These are phyloP conservation scores for Syzygium oleosum DNA, from an alignment of 345 rosid species.

Conservation along the genomic window DNA sequence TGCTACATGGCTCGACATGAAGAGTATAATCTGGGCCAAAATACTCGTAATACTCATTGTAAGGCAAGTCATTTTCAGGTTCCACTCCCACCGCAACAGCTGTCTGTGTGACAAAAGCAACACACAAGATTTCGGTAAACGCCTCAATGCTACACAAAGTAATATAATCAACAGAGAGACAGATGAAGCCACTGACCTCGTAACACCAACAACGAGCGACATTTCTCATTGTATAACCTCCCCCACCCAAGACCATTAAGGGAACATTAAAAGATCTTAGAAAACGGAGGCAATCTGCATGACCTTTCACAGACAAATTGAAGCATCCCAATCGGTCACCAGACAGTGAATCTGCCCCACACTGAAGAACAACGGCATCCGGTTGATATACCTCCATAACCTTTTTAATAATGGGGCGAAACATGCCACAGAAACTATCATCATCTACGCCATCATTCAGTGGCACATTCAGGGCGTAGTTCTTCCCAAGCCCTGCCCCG, in stretches of 20 bases:
- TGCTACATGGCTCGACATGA: conserved; percentile 66
- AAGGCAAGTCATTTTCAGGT: conserved; percentile 89
- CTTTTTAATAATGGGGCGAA: conserved; percentile 76
- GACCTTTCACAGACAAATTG: conserved; percentile 95
- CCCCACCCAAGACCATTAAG: conserved; percentile 96
- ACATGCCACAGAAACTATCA: conserved; percentile 66
- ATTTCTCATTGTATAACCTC: conserved; percentile 95
- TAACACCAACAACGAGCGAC: conserved; percentile 99
- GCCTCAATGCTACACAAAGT: not conserved
- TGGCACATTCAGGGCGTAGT: conserved; percentile 93
- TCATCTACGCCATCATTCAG: conserved; percentile 90
- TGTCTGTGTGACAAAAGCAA: conserved; percentile 37
- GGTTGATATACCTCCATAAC: conserved; percentile 98
- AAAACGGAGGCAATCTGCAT: conserved; percentile 91
- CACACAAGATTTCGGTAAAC: not conserved
- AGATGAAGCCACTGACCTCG: conserved; percentile 47
- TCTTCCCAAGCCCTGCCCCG: conserved; percentile 61
- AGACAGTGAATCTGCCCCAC: conserved; percentile 95
- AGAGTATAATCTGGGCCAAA: conserved; percentile 96
- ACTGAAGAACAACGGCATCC: conserved; percentile 97
- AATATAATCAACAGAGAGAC: not conserved
- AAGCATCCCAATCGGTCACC: conserved; percentile 98
- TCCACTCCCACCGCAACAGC: conserved; percentile 97
- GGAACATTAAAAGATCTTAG: conserved; percentile 91
- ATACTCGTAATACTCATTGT: conserved; percentile 90